Evolutionary conservation across 257 asterid genomes (phyloP).

Genomic region (Jacaranda mimosifolia): DNA sequence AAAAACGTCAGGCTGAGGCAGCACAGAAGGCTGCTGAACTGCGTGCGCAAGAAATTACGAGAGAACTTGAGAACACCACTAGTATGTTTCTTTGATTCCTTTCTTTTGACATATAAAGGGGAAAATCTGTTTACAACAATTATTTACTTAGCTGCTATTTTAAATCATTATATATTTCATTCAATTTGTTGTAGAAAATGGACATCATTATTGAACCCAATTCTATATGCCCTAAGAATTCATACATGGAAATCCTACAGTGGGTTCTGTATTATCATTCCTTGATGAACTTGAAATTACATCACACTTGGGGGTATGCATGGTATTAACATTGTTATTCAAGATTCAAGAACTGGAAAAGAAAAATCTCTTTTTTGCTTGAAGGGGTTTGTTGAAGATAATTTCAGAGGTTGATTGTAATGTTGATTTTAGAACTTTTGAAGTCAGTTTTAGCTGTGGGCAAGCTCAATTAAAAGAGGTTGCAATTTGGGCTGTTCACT

Average conservation of each 20-base stretch:
- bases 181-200: neutral
- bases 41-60: slow-evolving; percentile 76
- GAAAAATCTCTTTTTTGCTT: neutral
- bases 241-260: neutral
- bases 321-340: neutral
- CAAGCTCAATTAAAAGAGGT: neutral
- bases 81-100: slow-evolving; percentile 55
- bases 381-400: slow-evolving; percentile 23
- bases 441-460: neutral
- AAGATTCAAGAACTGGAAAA: neutral
- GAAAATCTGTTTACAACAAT: neutral
- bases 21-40: slow-evolving; percentile 93
- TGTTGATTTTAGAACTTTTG: neutral
- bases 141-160: neutral
- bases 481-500: neutral
- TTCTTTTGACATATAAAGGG: neutral
- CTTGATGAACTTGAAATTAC: neutral
- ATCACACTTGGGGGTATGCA: neutral
- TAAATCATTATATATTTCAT: slow-evolving; percentile 4
- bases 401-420: slow-evolving; percentile 1
- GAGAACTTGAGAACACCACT: slow-evolving; percentile 92
- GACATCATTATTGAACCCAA: neutral
- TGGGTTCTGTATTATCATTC: neutral
- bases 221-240: neutral
- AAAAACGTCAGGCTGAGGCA: slow-evolving; percentile 92